A percentile compares a stretch with the other conserved stretches of the same genome.
Conservation (phyloP, 331 rosid species). For the Stylosanthes scabra region DNA sequence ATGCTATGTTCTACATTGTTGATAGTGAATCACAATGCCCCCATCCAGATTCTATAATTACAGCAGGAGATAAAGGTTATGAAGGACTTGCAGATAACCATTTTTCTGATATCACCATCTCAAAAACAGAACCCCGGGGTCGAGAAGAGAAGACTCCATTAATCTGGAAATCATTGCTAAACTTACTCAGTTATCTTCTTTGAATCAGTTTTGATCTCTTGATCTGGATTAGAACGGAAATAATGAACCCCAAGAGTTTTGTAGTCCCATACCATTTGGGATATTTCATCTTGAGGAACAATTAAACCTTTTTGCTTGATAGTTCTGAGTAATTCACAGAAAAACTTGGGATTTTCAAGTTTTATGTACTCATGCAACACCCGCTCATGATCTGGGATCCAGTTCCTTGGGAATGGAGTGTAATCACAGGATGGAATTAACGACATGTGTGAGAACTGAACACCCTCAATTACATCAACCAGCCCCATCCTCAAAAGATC, state of each 20-base stretch:
- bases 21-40: too few species aligned
- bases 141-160: too few species aligned
- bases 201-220: too few species aligned
- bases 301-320: slow-evolving; percentile 82
- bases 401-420: slow-evolving; percentile 78
- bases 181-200: too few species aligned
- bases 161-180: too few species aligned
- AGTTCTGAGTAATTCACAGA: slow-evolving; percentile 69
- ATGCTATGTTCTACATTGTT: too few species aligned
- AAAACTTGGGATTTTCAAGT: slow-evolving; percentile 77
- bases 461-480: slow-evolving; percentile 92
- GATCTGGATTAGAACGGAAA: too few species aligned
- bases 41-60: too few species aligned
- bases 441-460: slow-evolving; percentile 87
- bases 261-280: slow-evolving; percentile 98
- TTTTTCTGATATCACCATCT: too few species aligned
- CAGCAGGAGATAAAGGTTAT: too few species aligned
- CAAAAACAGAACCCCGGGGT: too few species aligned
- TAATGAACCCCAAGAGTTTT: slow-evolving; percentile 41
- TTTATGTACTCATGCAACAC: slow-evolving; percentile 78
- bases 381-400: slow-evolving; percentile 96
- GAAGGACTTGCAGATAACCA: too few species aligned
- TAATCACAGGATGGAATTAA: slow-evolving; percentile 92
- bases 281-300: slow-evolving; percentile 86
- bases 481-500: slow-evolving; percentile 97